Percentiles rank a stretch among this genome's conserved stretches.
These are phyloP conservation scores for Macadamia integrifolia DNA, from an alignment of 164 flowering plant species.

Conservation along the genomic window DNA sequence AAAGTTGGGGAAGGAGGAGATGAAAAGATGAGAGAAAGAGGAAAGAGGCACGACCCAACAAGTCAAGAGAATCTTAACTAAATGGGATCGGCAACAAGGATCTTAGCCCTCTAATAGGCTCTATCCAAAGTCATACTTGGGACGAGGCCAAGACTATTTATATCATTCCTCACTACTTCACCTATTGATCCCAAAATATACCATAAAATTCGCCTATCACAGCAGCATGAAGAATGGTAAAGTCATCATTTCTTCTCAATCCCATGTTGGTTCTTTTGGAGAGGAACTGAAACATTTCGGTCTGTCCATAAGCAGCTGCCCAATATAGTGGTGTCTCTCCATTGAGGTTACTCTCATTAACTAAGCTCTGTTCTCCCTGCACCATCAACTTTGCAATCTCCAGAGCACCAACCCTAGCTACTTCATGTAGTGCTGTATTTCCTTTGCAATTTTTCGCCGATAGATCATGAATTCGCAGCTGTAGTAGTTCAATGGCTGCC, in stretches of 20 bases:
- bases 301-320: background rate
- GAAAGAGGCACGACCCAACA: too few species aligned
- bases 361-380: background rate
- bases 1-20: too few species aligned
- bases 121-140: too few species aligned
- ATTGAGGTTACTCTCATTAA: background rate
- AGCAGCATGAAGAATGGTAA: background rate
- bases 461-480: background rate
- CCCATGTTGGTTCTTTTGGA: background rate
- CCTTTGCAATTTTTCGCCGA: background rate
- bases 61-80: too few species aligned
- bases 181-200: background rate
- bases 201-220: background rate
- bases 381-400: background rate
- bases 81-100: too few species aligned
- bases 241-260: background rate
- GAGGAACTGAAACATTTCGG: background rate
- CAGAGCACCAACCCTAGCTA: background rate
- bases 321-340: slow-evolving; percentile 2
- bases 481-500: background rate
- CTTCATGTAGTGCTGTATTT: background rate
- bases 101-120: too few species aligned
- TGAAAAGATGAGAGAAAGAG: too few species aligned
- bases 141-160: too few species aligned
- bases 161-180: too few species aligned